Base-by-base conservation (phyloP, 805 yeast genomes). In the Zygosaccharomyces lentus region DNA sequence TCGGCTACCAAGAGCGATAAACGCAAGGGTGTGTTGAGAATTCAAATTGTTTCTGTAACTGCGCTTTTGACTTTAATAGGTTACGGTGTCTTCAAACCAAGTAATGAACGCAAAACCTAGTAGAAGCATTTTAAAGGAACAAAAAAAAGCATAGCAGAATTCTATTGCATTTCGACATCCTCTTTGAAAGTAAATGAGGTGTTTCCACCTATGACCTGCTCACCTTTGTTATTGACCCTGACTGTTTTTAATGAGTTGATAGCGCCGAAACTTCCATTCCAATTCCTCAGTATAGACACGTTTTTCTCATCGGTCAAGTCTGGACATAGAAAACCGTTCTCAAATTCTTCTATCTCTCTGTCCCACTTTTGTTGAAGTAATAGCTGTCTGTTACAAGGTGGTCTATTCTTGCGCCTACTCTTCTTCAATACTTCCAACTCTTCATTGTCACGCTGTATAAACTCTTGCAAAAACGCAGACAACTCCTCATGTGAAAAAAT, bases 261-360 rank as follows among this genome's bases (percentile, higher is more conserved):
- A 15, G 93, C 88, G 37, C 96, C 96, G 56, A 78, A 70, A 9
- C 86, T 80, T 23, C 93, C 90, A 56, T 85, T 84, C 97, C 97
- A 91, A 4, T 67, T 65, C 58, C 82, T 74, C 52, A 91, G 67
- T 29, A 71, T 67, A 31, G 70, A 68, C 2, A 87, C 91, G 4
- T 81, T 82, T 7, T 67, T 71, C 31, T 64, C 67, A 53, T 81
- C 82, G 2, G 81, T 70, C 50, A 91, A 64, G 63, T 88, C 89
- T 1, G 96, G 96, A 4, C 84, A 71, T 39, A 72, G 69, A 53
- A 75, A 78, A 0, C 99, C 99, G 0, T 87, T 74, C 16, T 66
- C 70, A 56, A 76, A 88, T 46, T 84, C 79, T 34, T 77, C 76
- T 31, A 58, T 42, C 46, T 90, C 97, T 39, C 74, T 68, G 43